Evolutionary conservation across 2,329 filamentous ascomycete species (phyloP).

Genomic region (Arthrobotrys sinensis): DNA sequence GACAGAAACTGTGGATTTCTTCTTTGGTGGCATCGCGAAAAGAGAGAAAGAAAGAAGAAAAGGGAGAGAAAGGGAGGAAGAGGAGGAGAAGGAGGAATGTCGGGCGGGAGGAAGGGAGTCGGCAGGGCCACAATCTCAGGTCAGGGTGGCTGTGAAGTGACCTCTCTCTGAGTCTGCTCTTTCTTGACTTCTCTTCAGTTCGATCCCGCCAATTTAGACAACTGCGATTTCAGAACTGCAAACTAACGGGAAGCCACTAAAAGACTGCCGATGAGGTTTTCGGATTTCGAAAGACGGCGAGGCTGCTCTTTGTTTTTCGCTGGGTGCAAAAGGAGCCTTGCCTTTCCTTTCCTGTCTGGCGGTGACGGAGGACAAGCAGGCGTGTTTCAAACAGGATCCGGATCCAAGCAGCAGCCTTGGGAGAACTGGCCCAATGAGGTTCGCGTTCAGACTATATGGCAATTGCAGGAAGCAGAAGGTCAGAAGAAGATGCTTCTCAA

Average conservation of each 20-base stretch:
- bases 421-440: slow-evolving; percentile 23
- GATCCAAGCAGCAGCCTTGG: slow-evolving; percentile 30
- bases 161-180: not conserved
- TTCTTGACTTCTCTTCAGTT: not conserved
- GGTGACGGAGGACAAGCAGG: slow-evolving; percentile 31
- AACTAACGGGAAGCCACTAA: not conserved
- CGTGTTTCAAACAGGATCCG: slow-evolving; percentile 56
- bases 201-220: not conserved
- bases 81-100: slow-evolving; percentile 22
- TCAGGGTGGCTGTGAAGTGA: slow-evolving; percentile 43
- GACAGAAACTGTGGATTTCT: slow-evolving; percentile 41
- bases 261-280: not conserved
- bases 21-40: slow-evolving; percentile 58
- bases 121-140: slow-evolving; percentile 16
- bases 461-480: not conserved
- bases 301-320: not conserved
- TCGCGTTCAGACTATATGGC: slow-evolving; percentile 24
- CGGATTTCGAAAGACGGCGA: slow-evolving; percentile 8
- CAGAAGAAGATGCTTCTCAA: not conserved
- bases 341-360: not conserved
- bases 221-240: not conserved
- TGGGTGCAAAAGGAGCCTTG: not conserved
- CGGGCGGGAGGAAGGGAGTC: slow-evolving; percentile 4
- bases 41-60: not conserved
- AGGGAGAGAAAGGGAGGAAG: not conserved